Evolutionary conservation across 441 rosid genomes (phyloP), one percentile per base, ranked within the genome.

Genomic region (Arabidopsis hybrid): DNA sequence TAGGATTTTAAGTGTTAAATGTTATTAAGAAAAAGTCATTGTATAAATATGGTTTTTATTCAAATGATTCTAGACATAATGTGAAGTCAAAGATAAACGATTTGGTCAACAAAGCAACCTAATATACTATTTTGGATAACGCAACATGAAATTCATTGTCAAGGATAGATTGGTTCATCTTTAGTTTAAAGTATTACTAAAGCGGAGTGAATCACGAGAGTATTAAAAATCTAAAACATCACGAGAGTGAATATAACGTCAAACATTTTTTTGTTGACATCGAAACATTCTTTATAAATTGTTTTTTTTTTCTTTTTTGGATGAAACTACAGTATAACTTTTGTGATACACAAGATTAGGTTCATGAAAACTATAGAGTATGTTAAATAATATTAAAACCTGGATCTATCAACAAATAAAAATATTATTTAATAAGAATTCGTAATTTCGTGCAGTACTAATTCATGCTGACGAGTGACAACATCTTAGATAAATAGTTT

Each of bases 31-130:
- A 18, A 12, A 47, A 45, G 2, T 51, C 3, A 59, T 5, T 59
- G 21, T 46, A 39, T 60, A 26, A 8, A 14, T 16, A 70, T 47
- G 43, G 26, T 31, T 53, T 64, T 35, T n/a, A 65, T 73, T 65
- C 35, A 65, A 47, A 29, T 57, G 52, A 8, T 49, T 31, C 18
- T 36, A 1, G 42, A 26, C 34, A 52, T 6, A 26, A 17, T 31
- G 38, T 67, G 78, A 67, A 74, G 64, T 67, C 78, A 66, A 58
- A 58, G 72, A 49, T 58, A 57, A 58, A 49, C 52, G 49, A 11
- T 58, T 21, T 74, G 63, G 78, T 74, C 78, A 67, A 74, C 62
- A 50, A 61, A 74, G 66, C 72, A 65, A 73, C 60, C 72, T 57
- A 29, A 56, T 52, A 29, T 46, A 73, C 16, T 57, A 73, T 49